These are phyloP conservation scores for Cytospora leucostoma DNA, from an alignment of 2,329 filamentous ascomycete species.

Conservation along the genomic window DNA sequence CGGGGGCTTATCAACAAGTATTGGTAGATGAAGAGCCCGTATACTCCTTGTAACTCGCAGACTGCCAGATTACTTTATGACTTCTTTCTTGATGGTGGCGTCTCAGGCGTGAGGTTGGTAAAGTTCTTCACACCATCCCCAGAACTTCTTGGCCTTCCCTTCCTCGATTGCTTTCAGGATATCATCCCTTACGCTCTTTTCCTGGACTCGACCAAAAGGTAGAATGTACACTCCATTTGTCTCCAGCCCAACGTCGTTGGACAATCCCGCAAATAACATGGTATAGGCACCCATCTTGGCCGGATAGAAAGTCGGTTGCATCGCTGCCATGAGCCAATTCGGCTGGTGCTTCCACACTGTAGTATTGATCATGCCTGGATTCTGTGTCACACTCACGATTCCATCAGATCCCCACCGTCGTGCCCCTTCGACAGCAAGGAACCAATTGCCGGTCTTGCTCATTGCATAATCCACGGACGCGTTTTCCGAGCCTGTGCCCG, in stretches of 20 bases:
- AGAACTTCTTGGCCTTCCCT: slow-evolving; percentile 21
- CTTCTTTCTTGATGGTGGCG: background rate
- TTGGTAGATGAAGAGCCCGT: too few relatives aligned
- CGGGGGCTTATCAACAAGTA: too few relatives aligned
- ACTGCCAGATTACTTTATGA: too few relatives aligned
- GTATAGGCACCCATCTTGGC: slow-evolving; percentile 23
- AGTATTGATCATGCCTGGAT: slow-evolving; percentile 26
- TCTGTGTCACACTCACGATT: slow-evolving; percentile 24
- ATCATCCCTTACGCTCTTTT: slow-evolving; percentile 17
- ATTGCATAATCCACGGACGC: slow-evolving; percentile 20
- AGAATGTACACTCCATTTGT: slow-evolving; percentile 25
- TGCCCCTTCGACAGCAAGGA: slow-evolving; percentile 21
- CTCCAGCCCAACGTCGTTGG: slow-evolving; percentile 10
- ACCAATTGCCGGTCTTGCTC: slow-evolving; percentile 26
- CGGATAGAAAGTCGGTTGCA: slow-evolving; percentile 19
- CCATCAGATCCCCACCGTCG: slow-evolving; percentile 21
- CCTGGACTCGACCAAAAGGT: slow-evolving; percentile 23
- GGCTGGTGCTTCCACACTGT: slow-evolving; percentile 24
- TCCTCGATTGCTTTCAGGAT: slow-evolving; percentile 19
- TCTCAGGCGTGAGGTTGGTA: background rate
- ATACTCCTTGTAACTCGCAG: too few relatives aligned
- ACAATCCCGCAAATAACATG: slow-evolving; percentile 23
- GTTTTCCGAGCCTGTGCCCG: slow-evolving; percentile 15
- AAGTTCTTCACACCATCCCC: slow-evolving; percentile 24
- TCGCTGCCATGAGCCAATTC: slow-evolving; percentile 16